These are phyloP conservation scores for Candida smagusa DNA, from an alignment of 1,139 yeast species.

Conservation along the genomic window DNA sequence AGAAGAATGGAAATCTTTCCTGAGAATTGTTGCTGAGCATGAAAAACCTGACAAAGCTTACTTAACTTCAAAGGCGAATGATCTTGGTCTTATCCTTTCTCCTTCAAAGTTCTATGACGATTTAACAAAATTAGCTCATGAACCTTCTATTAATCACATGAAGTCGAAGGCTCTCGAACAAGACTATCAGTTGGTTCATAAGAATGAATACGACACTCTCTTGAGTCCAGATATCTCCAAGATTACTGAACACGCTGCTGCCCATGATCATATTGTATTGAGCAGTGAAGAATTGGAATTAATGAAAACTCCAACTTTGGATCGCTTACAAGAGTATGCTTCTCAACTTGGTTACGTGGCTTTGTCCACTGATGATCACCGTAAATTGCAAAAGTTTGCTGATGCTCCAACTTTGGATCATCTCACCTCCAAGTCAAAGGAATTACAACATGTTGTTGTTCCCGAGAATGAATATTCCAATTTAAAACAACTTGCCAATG, in stretches of 20 bases:
- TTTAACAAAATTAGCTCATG: conserved; percentile 23
- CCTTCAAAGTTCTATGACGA: conserved; percentile 29
- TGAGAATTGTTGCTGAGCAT: conserved; percentile 23
- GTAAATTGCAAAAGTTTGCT: conserved; percentile 8
- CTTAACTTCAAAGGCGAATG: conserved; percentile 23
- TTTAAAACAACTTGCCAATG: conserved; percentile 22
- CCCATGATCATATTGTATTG: conserved; percentile 19
- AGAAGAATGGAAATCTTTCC: conserved; percentile 21
- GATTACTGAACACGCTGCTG: conserved; percentile 28
- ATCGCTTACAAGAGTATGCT: conserved; percentile 9
- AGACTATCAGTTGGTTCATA: conserved; percentile 5
- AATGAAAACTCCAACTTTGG: conserved; percentile 11
- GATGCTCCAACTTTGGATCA: conserved; percentile 19
- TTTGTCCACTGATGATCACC: conserved; percentile 2
- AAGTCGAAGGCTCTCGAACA: conserved; percentile 11
- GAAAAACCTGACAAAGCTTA: conserved; percentile 27
- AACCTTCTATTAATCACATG: conserved; percentile 20
- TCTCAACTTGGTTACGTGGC: neutral
- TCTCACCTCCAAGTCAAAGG: conserved; percentile 15
- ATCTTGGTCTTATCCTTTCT: conserved; percentile 30
- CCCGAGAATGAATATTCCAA: conserved; percentile 12
- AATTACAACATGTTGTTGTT: conserved; percentile 12
- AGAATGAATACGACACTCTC: conserved; percentile 5
- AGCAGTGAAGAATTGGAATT: conserved; percentile 12
- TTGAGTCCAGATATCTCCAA: conserved; percentile 24